These are phyloP conservation scores for Jackrogersella minutella DNA, from an alignment of 495 filamentous ascomycete species.

Conservation along the genomic window DNA sequence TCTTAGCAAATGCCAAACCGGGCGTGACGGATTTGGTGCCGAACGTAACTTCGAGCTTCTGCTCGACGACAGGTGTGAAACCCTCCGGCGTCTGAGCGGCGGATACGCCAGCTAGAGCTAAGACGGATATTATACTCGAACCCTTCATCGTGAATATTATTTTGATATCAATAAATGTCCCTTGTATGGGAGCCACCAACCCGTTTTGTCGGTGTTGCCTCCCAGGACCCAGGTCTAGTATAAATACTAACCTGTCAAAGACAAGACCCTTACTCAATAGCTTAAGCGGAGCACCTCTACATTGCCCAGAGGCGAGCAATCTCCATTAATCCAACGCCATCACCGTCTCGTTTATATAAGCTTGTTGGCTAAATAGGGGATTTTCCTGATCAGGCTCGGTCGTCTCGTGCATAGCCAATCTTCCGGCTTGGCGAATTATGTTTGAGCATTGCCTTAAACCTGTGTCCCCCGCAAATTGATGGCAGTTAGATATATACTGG, in stretches of 20 bases:
- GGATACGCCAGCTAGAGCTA: conserved; percentile 35
- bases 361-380: conserved; percentile 38
- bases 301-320: conserved; percentile 28
- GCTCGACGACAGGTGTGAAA: conserved; percentile 49
- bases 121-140: conserved; percentile 28
- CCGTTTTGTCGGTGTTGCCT: not conserved
- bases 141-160: conserved; percentile 37
- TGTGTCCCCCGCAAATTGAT: conserved; percentile 33
- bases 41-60: conserved; percentile 55
- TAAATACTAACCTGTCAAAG: conserved; percentile 23
- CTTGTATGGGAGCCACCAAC: not conserved
- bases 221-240: conserved; percentile 19
- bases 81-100: conserved; percentile 54
- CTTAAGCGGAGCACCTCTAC: conserved; percentile 20
- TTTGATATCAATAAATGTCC: not conserved
- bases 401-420: conserved; percentile 23
- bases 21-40: conserved; percentile 52
- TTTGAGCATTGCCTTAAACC: conserved; percentile 19
- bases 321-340: conserved; percentile 20
- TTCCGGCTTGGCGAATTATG: conserved; percentile 41
- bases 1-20: conserved; percentile 50
- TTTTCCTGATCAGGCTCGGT: conserved; percentile 37
- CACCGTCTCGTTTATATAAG: conserved; percentile 27
- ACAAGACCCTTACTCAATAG: conserved; percentile 20
- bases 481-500: conserved; percentile 29